Evolutionary conservation across 2,329 filamentous ascomycete species (phyloP).

Genomic region (Thermothelomyces thermophilus): DNA sequence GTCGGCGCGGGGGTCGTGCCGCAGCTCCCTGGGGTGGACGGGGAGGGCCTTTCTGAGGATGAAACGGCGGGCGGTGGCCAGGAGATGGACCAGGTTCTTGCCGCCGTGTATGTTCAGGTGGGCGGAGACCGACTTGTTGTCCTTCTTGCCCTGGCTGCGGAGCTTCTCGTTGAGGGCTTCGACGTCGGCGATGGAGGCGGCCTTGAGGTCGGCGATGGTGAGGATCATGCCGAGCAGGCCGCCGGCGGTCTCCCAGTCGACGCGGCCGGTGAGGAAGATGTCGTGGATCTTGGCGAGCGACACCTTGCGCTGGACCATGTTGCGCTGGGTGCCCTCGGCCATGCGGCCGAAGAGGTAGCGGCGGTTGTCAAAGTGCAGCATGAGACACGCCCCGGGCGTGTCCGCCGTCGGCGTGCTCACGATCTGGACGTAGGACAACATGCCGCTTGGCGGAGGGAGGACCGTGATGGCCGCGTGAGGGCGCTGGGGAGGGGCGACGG

Average conservation of each 20-base stretch:
- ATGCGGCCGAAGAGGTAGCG: slow-evolving; percentile 81
- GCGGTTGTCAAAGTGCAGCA: slow-evolving; percentile 73
- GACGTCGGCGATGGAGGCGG: slow-evolving; percentile 39
- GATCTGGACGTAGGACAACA: slow-evolving; percentile 71
- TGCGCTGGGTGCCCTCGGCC: slow-evolving; percentile 78
- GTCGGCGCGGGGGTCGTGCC: slow-evolving; percentile 33
- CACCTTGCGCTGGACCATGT: slow-evolving; percentile 61
- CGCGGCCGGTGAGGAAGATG: slow-evolving; percentile 74
- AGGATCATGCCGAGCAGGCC: slow-evolving; percentile 81
- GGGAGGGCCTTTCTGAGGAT: slow-evolving; percentile 79
- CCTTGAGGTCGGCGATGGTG: slow-evolving; percentile 65
- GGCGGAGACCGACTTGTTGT: neutral
- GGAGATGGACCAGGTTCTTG: slow-evolving; percentile 68
- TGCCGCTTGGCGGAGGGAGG: slow-evolving; percentile 31
- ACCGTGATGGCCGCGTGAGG: slow-evolving; percentile 1
- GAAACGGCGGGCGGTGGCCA: slow-evolving; percentile 80
- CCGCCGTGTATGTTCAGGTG: slow-evolving; percentile 58
- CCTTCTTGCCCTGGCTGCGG: slow-evolving; percentile 33
- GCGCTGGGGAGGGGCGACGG: neutral
- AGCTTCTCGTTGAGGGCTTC: slow-evolving; percentile 36
- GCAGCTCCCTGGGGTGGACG: slow-evolving; percentile 63
- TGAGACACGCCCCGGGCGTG: slow-evolving; percentile 69
- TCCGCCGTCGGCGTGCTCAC: slow-evolving; percentile 80
- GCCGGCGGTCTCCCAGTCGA: slow-evolving; percentile 69
- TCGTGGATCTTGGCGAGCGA: slow-evolving; percentile 61